These are phyloP conservation scores for Lactarius deliciosus DNA, from an alignment of 768 basidiomycete genomes.

Conservation along the genomic window DNA sequence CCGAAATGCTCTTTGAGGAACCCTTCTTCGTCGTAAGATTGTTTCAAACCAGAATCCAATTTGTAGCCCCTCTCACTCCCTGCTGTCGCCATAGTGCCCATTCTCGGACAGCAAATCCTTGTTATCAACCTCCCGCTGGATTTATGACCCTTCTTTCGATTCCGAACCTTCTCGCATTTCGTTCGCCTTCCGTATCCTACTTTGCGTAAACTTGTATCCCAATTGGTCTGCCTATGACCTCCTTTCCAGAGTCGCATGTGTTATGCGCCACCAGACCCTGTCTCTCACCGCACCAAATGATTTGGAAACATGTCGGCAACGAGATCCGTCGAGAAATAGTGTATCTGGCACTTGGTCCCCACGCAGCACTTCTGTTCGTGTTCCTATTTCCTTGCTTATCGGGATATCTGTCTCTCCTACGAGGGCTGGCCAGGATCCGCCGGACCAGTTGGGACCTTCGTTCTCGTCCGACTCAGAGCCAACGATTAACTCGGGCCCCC, in stretches of 20 bases:
- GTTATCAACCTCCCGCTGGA: slow-evolving; percentile 18
- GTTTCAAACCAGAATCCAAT: background rate
- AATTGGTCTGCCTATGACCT: slow-evolving; percentile 15
- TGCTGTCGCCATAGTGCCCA: slow-evolving; percentile 7
- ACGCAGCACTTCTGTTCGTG: background rate
- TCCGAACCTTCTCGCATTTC: slow-evolving; percentile 27
- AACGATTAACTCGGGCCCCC: background rate
- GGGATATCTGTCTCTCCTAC: slow-evolving; percentile 1
- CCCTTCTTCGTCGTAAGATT: slow-evolving; percentile 25
- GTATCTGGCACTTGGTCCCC: background rate
- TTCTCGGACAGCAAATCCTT: background rate
- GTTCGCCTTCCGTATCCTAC: slow-evolving; percentile 25
- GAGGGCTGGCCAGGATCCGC: background rate
- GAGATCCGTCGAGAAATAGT: background rate
- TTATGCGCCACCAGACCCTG: background rate
- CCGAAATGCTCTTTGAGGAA: slow-evolving; percentile 21
- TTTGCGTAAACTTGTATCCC: slow-evolving; percentile 18
- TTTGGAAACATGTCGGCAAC: background rate
- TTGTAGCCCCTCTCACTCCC: background rate
- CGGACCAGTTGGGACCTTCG: background rate
- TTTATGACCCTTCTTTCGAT: slow-evolving; percentile 25
- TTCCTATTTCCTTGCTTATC: slow-evolving; percentile 5
- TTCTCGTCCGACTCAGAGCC: background rate
- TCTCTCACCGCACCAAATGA: background rate
- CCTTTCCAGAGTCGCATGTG: slow-evolving; percentile 17